Conservation (phyloP, 108 stramenopile species). For the Ochromonas danica region DNA sequence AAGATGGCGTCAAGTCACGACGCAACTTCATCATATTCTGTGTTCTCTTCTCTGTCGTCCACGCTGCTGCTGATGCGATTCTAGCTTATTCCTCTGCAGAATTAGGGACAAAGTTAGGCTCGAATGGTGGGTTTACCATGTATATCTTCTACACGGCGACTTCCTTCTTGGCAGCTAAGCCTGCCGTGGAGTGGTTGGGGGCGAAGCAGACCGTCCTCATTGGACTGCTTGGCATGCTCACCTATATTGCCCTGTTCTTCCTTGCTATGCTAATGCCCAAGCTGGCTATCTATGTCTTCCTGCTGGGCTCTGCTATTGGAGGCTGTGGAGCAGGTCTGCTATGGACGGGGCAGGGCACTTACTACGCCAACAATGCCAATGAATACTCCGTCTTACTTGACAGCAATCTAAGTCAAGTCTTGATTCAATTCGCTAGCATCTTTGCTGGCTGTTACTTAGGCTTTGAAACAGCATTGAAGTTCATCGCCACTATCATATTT, state of each 20-base stretch:
- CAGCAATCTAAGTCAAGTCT: background rate
- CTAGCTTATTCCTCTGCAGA: conserved; percentile 18
- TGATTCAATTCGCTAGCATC: background rate
- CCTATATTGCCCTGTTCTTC: conserved; percentile 7
- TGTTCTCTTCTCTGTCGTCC: background rate
- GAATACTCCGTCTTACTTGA: background rate
- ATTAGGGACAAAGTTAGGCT: conserved; percentile 8
- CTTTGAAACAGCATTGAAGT: conserved; percentile 7
- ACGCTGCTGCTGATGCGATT: conserved; percentile 11
- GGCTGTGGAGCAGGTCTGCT: conserved; percentile 8
- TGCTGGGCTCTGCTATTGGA: background rate
- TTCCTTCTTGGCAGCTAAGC: background rate
- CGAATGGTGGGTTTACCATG: background rate
- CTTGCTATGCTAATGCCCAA: background rate
- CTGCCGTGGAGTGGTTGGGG: background rate
- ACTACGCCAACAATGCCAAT: background rate
- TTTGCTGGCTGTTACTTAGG: background rate
- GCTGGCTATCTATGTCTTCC: background rate
- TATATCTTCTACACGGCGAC: conserved; percentile 4
- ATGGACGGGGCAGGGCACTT: conserved; percentile 8
- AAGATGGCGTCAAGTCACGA: too few species aligned
- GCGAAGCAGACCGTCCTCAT: background rate
- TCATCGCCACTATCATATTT: background rate
- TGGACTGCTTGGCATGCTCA: background rate
- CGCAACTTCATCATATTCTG: conserved; percentile 8